Percentiles rank a stretch among this genome's conserved stretches.
These are phyloP conservation scores for Leucocoprinus birnbaumii DNA, from an alignment of 768 basidiomycete genomes.

Conservation along the genomic window DNA sequence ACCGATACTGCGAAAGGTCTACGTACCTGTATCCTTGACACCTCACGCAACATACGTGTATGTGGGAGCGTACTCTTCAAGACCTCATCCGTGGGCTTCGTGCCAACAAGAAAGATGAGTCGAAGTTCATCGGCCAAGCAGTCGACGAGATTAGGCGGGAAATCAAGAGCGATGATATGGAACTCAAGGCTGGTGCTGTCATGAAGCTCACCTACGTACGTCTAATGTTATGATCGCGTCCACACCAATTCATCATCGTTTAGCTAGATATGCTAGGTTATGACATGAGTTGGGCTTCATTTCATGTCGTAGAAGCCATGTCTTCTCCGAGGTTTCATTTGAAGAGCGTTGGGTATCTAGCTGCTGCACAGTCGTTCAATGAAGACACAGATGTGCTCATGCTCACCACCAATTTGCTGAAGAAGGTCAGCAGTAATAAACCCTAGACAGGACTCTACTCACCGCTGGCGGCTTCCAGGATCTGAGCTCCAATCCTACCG, in stretches of 20 bases:
- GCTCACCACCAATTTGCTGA: slow-evolving; percentile 92
- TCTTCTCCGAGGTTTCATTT: slow-evolving; percentile 88
- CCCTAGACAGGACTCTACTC: slow-evolving; percentile 8
- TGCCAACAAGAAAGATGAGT: slow-evolving; percentile 92
- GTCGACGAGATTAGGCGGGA: slow-evolving; percentile 94
- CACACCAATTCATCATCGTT: background rate
- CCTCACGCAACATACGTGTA: slow-evolving; percentile 25
- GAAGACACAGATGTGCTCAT: slow-evolving; percentile 97
- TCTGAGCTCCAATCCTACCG: slow-evolving; percentile 70
- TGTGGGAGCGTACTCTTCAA: slow-evolving; percentile 97
- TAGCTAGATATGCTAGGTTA: slow-evolving; percentile 97
- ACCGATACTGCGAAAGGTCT: background rate
- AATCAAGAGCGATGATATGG: slow-evolving; percentile 93
- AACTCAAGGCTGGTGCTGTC: slow-evolving; percentile 91
- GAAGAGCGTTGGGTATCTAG: slow-evolving; percentile 95
- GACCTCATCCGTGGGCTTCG: slow-evolving; percentile 94
- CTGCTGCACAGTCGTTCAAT: slow-evolving; percentile 86
- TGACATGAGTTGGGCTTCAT: slow-evolving; percentile 94
- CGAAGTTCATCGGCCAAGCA: slow-evolving; percentile 87
- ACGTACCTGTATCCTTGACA: background rate
- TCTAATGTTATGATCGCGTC: slow-evolving; percentile 18
- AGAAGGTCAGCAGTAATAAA: slow-evolving; percentile 64
- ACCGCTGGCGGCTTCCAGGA: slow-evolving; percentile 49
- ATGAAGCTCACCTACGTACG: slow-evolving; percentile 96
- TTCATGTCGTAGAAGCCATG: slow-evolving; percentile 98